phyloP scores from a whole-genome alignment of 2,329 filamentous ascomycete species.

The Xylaria sp. region DNA sequence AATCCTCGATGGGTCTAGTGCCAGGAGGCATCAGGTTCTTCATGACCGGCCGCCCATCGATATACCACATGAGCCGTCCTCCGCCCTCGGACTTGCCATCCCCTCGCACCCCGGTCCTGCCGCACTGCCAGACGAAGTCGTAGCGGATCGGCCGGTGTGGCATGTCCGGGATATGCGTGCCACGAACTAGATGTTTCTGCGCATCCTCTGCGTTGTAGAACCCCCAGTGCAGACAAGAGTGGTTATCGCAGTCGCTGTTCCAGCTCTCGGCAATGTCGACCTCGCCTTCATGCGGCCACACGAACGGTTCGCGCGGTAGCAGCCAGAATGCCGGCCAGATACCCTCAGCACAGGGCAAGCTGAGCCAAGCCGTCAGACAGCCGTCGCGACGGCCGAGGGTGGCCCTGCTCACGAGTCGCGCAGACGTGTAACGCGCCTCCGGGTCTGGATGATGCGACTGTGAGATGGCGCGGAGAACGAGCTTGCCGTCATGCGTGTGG shows the following conservation, averaged over 20 bases:
- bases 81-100: conserved; percentile 56
- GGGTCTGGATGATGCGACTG: conserved; percentile 49
- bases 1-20: conserved; percentile 66
- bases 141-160: conserved; percentile 60
- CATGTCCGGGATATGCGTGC: conserved; percentile 63
- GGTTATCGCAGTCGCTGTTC: conserved; percentile 67
- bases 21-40: conserved; percentile 63
- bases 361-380: conserved; percentile 62
- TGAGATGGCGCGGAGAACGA: conserved; percentile 64
- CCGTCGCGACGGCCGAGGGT: conserved; percentile 63
- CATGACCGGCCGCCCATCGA: conserved; percentile 68
- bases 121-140: conserved; percentile 67
- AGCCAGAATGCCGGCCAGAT: conserved; percentile 74
- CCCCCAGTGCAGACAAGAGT: conserved; percentile 70
- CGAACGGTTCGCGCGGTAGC: conserved; percentile 66
- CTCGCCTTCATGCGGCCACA: conserved; percentile 69
- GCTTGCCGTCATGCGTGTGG: conserved; percentile 61
- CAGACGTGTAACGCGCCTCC: conserved; percentile 63
- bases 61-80: conserved; percentile 67
- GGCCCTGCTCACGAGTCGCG: conserved; percentile 64
- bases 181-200: conserved; percentile 66
- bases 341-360: conserved; percentile 64
- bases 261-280: conserved; percentile 71
- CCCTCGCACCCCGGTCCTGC: conserved; percentile 54
- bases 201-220: conserved; percentile 63